These are phyloP conservation scores for Wickerhamiella lipophila DNA, from an alignment of 805 yeast species.

Conservation along the genomic window DNA sequence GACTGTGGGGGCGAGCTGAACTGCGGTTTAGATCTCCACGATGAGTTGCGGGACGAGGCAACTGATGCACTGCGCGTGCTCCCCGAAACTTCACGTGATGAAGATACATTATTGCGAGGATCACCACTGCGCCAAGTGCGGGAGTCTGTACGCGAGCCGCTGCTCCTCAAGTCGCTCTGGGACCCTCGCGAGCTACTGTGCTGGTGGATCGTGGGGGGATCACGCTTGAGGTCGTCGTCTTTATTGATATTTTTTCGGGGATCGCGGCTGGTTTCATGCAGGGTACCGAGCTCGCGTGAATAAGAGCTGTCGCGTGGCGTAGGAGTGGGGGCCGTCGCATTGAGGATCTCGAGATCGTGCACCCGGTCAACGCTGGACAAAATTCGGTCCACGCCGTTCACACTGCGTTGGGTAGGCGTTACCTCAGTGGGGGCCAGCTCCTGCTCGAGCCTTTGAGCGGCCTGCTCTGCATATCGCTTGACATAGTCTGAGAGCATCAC, in stretches of 20 bases:
- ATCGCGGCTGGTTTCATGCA: neutral
- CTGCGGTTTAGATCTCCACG: neutral
- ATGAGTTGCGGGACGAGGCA: neutral
- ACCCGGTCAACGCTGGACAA: neutral
- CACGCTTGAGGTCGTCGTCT: too few relatives aligned
- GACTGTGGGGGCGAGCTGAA: neutral
- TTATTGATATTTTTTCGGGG: too few relatives aligned
- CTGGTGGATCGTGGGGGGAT: too few relatives aligned
- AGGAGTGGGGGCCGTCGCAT: neutral
- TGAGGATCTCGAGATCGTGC: neutral
- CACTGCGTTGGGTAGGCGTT: neutral
- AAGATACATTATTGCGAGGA: neutral
- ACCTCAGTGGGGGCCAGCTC: neutral
- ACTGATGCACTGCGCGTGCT: neutral
- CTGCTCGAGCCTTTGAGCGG: neutral
- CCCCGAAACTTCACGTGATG: neutral
- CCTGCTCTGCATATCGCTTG: neutral
- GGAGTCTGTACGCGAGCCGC: neutral
- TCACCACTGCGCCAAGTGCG: neutral
- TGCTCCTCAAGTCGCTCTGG: neutral
- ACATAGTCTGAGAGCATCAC: slow-evolving; percentile 6
- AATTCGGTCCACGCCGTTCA: neutral
- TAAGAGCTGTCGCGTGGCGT: neutral
- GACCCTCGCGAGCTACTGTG: neutral
- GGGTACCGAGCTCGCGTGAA: neutral